These are phyloP conservation scores for Jamesozyma piceae DNA, from an alignment of 805 yeast genomes.

Conservation along the genomic window DNA sequence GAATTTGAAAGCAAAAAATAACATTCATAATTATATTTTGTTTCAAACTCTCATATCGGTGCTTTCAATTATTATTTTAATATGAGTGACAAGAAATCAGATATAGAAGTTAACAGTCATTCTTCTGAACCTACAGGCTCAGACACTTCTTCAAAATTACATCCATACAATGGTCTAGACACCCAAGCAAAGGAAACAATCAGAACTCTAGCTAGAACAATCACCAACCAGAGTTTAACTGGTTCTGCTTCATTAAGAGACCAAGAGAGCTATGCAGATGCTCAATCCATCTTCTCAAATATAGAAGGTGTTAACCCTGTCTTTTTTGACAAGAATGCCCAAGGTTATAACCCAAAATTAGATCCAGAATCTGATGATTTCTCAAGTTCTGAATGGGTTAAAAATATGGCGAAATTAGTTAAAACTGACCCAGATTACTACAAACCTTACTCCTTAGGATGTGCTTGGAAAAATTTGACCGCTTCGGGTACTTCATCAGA, in stretches of 20 bases:
- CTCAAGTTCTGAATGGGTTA: constrained; percentile 53
- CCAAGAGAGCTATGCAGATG: no score
- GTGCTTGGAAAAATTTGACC: constrained; percentile 48
- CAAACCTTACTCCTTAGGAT: constrained; percentile 47
- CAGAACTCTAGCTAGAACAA: constrained; percentile 33
- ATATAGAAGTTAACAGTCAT: no score
- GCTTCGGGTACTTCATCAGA: constrained; percentile 53
- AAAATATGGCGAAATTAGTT: constrained; percentile 43
- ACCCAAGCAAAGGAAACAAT: constrained; percentile 25
- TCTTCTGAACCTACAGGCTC: no score
- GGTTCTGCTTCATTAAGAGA: no score
- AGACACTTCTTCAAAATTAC: no score
- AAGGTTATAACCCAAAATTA: constrained; percentile 35
- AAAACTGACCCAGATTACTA: constrained; percentile 52
- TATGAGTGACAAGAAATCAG: no score
- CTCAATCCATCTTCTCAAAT: constrained; percentile 6
- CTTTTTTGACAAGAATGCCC: constrained; percentile 7
- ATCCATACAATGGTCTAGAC: constrained; percentile 26
- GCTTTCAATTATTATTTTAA: no score
- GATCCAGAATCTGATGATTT: constrained; percentile 53
- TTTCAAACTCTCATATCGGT: no score
- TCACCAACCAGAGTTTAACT: constrained; percentile 14
- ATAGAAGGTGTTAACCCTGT: constrained; percentile 16
- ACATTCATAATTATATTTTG: no score
- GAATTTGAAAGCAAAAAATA: no score